Percentiles rank a stretch among this genome's conserved stretches.
Evolutionary conservation across 306 rosid species (phyloP).

Genomic region (Abrus pulchellus): DNA sequence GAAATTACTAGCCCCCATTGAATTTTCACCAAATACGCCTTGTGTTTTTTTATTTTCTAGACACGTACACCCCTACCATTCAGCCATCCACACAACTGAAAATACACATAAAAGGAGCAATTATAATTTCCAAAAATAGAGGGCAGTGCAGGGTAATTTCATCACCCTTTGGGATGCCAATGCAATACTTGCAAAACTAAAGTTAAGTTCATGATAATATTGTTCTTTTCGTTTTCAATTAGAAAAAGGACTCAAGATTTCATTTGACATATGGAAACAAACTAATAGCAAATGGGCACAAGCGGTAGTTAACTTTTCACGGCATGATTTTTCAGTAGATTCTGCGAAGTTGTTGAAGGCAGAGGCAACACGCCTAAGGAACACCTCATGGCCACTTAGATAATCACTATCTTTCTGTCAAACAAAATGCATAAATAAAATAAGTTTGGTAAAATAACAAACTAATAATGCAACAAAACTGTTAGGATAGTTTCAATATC

Average conservation of each 20-base stretch:
- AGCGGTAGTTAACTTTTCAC: slow-evolving; percentile 75
- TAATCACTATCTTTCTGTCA: slow-evolving; percentile 94
- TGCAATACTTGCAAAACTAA: neutral
- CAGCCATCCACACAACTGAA: neutral
- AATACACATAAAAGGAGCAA: neutral
- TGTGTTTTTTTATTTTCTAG: neutral
- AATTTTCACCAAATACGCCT: neutral
- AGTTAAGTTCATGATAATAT: neutral
- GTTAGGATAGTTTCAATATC: slow-evolving; percentile 13
- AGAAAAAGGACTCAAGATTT: neutral
- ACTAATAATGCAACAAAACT: slow-evolving; percentile 38
- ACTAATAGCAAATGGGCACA: slow-evolving; percentile 32
- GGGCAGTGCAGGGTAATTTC: neutral
- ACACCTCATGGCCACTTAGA: slow-evolving; percentile 93
- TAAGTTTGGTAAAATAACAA: slow-evolving; percentile 4
- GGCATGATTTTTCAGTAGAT: slow-evolving; percentile 89
- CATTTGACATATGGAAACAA: slow-evolving; percentile 34
- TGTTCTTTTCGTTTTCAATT: neutral
- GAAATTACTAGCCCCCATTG: neutral
- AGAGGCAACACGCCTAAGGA: slow-evolving; percentile 91
- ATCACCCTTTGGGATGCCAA: neutral
- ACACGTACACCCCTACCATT: neutral
- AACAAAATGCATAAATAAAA: slow-evolving; percentile 35
- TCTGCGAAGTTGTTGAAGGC: slow-evolving; percentile 95
- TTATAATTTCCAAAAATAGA: neutral